A percentile compares a stretch with the other conserved stretches of the same genome.
Conservation (phyloP, 2,329 filamentous ascomycete species). For the Neonectria punicea region DNA sequence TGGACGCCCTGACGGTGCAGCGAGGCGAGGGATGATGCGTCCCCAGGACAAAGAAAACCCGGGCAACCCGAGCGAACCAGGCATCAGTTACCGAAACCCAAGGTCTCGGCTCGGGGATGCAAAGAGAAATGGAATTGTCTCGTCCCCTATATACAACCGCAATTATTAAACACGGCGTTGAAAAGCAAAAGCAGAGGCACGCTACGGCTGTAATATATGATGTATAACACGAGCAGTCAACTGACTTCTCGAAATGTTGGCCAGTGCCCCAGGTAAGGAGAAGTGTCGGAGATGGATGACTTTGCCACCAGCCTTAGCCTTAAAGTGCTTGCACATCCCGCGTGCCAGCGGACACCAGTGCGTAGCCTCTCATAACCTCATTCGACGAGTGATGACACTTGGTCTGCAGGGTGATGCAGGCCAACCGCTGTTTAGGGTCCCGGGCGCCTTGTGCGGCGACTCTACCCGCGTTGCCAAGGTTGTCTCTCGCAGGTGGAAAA, state of each 20-base stretch:
- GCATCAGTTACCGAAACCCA: slow-evolving; percentile 30
- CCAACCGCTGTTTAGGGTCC: slow-evolving; percentile 26
- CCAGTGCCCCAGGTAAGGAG: slow-evolving; percentile 23
- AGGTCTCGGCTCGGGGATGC: slow-evolving; percentile 16
- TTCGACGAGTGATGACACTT: slow-evolving; percentile 31
- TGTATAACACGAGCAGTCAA: not conserved
- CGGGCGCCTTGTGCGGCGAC: slow-evolving; percentile 18
- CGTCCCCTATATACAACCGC: slow-evolving; percentile 33
- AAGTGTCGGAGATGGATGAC: slow-evolving; percentile 20
- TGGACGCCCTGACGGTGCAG: slow-evolving; percentile 23
- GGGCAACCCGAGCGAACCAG: slow-evolving; percentile 18
- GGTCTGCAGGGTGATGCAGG: slow-evolving; percentile 34
- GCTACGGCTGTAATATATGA: slow-evolving; percentile 18
- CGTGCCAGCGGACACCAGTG: slow-evolving; percentile 16
- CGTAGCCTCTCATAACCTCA: slow-evolving; percentile 16
- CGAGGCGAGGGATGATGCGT: slow-evolving; percentile 38
- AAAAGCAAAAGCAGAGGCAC: slow-evolving; percentile 6
- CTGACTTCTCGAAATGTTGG: slow-evolving; percentile 8
- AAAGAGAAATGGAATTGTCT: slow-evolving; percentile 30
- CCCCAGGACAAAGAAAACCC: slow-evolving; percentile 27
- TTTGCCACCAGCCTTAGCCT: slow-evolving; percentile 21
- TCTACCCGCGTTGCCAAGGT: slow-evolving; percentile 27
- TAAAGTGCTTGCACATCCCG: slow-evolving; percentile 41
- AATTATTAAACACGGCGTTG: slow-evolving; percentile 6
- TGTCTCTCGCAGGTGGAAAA: slow-evolving; percentile 22